Evolutionary conservation across 73 alveolate genomes (phyloP).

Genomic region (Loxodes magnus): DNA sequence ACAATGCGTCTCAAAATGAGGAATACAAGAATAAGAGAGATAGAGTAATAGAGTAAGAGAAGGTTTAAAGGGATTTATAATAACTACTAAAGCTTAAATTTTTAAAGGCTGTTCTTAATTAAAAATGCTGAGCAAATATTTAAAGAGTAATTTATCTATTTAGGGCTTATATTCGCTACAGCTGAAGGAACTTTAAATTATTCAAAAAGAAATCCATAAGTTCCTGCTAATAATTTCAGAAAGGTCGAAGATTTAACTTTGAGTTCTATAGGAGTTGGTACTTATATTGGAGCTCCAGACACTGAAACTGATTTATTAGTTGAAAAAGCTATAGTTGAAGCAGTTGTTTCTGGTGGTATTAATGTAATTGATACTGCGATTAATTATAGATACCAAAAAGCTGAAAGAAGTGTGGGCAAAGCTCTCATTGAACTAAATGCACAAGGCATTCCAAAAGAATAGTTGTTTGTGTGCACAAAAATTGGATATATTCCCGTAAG

Average conservation of each 20-base stretch:
- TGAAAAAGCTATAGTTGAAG: constrained; percentile 42
- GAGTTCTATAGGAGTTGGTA: constrained; percentile 66
- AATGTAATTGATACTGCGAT: constrained; percentile 84
- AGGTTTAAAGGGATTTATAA: too few relatives aligned
- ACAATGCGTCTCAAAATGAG: too few relatives aligned
- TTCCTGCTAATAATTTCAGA: constrained; percentile 27
- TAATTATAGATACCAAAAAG: constrained; percentile 69
- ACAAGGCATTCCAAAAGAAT: constrained; percentile 47
- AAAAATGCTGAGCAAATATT: too few relatives aligned
- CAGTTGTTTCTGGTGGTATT: constrained; percentile 61
- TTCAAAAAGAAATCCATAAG: constrained; percentile 12
- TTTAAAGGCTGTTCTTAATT: too few relatives aligned
- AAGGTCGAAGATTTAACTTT: constrained; percentile 28
- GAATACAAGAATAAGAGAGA: too few relatives aligned
- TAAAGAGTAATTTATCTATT: too few relatives aligned
- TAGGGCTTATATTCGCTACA: too few relatives aligned
- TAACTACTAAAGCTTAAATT: too few relatives aligned
- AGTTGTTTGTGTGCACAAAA: constrained; percentile 61
- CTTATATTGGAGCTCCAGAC: constrained; percentile 86
- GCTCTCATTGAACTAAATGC: constrained; percentile 38
- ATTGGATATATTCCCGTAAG: constrained; percentile 74
- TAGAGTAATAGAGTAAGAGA: too few relatives aligned
- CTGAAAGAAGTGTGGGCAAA: constrained; percentile 79
- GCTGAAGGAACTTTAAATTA: constrained; percentile 37
- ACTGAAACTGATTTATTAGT: constrained; percentile 51